Base-by-base conservation (phyloP, 345 rosid species). In the Balakata baccata region DNA sequence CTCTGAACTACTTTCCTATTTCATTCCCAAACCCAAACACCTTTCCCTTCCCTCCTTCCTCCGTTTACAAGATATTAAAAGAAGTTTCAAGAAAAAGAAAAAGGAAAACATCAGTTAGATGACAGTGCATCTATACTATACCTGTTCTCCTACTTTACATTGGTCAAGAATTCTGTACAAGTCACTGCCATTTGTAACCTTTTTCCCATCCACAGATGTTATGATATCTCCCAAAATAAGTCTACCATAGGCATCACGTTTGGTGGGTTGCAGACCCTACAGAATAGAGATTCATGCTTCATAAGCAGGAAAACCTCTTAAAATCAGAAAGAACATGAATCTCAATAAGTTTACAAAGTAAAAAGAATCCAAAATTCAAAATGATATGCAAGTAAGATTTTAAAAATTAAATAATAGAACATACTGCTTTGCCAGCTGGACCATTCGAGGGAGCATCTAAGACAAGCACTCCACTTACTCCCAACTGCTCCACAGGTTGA, bases 381-480 rank as follows among this genome's bases (percentile, higher is more conserved):
- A 22, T 39, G 5, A 37, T 16, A n/a, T 23, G 43, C 63, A 62
- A 64, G 34, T 11, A 25, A 66, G 39, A 70, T 1, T 38, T 66
- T 12, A 29, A 49, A 45, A 29, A 59, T 29, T 29, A 29, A 29
- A 29, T 29, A 29, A 6, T 18, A 34, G 50, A 51, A 66, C 87
- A 76, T 90, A 94, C 97, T 67, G 98, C 98, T 86, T 92, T 94
- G 20, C 98, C 97, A 8, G 98, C 97, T 47, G 98, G 98, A 70
- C 98, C 98, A 85, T 78, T 85, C 39, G 80, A 73, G 13, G 98
- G 98, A 79, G 98, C 98, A 68, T 94, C 98, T 71, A 94, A 86
- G 69, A 94, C 92, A 17, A 94, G 98, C 73, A 94, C 98, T n/a
- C 98, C 98, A 68, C 97, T 89, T 29, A 94, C 94, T 73, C 98